A percentile compares a stretch with the other conserved stretches of the same genome.
These are phyloP conservation scores for Psilocybe sp. DNA, from an alignment of 768 basidiomycete species.

Conservation along the genomic window DNA sequence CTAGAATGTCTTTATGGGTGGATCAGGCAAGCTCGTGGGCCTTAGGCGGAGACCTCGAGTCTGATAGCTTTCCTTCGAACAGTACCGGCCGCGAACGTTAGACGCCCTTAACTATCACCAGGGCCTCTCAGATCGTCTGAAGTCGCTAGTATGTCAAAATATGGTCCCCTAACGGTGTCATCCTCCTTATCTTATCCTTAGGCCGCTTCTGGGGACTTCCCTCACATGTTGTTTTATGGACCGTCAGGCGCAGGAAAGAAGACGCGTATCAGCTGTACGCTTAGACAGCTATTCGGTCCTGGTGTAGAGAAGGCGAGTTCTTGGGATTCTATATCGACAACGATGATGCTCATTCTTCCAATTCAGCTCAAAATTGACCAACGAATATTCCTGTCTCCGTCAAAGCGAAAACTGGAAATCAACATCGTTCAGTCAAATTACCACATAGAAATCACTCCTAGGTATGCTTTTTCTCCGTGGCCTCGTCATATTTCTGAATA, in stretches of 20 bases:
- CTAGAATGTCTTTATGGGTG: conserved; percentile 66
- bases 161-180: neutral
- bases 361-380: conserved; percentile 94
- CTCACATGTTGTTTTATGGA: conserved; percentile 96
- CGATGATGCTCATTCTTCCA: conserved; percentile 1
- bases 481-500: neutral
- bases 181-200: conserved; percentile 23
- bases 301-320: conserved; percentile 84
- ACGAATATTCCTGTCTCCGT: conserved; percentile 90
- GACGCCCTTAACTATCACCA: conserved; percentile 88
- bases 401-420: conserved; percentile 90
- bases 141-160: conserved; percentile 59
- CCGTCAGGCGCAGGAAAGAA: conserved; percentile 98
- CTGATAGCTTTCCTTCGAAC: neutral
- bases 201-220: conserved; percentile 92
- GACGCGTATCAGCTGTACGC: conserved; percentile 88
- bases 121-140: conserved; percentile 74
- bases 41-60: conserved; percentile 3
- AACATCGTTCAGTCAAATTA: conserved; percentile 98
- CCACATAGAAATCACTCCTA: conserved; percentile 96
- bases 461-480: conserved; percentile 43
- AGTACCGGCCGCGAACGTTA: conserved; percentile 86
- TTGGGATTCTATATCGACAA: neutral
- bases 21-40: conserved; percentile 42
- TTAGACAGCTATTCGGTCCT: conserved; percentile 85